Base-by-base conservation (phyloP, 306 rosid species). In the Lathyrus sativus region DNA sequence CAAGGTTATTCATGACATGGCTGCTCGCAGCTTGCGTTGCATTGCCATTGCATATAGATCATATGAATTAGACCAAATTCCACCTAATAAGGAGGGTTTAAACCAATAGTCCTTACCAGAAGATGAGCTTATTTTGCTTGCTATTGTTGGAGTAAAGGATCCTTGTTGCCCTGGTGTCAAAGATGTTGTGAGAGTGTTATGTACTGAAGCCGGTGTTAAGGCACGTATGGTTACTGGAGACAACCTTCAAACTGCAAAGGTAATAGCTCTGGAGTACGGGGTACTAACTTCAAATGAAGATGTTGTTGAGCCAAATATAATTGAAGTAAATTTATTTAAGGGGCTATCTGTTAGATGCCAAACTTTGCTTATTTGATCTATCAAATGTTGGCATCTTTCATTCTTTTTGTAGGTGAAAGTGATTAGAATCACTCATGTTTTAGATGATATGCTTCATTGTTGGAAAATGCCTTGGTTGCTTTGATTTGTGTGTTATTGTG, bases 151-250 rank as follows among this genome's bases (percentile, higher is more conserved):
- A 71, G 90, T 90, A 70, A 93, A 93, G 98, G 98, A 93, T 85
- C 98, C 98, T 48, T 90, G 97, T 75, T 97, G 98, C 15, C 70
- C 67, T 72, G 83, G 97, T 46, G 98, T 93, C 65, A 77, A 76
- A 75, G 90, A 86, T 6, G 98, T 97, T 7, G 97, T 93, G 49
- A 67, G 43, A 46, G 7, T n/a, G n/a, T n/a, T 86, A 63, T 93
- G 98, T 85, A 80, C 85, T 7, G 82, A 64, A 3, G 96, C 98
- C 57, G 98, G 98, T 79, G 97, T 93, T 49, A 93, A 93, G 98
- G 98, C 90, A 35, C 89, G 98, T 71, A 93, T 93, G 98, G 97
- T 93, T 72, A 93, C 98, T 0, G 98, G 97, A 51, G 98, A 93
- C 81, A 93, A 93, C 79, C 82, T 93, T 71, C 97, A 88, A 70